Evolutionary conservation across 192 early-diverging fungal genomes (phyloP), one percentile per base, ranked within the genome.

Genomic region (Backusella tarrabulga): DNA sequence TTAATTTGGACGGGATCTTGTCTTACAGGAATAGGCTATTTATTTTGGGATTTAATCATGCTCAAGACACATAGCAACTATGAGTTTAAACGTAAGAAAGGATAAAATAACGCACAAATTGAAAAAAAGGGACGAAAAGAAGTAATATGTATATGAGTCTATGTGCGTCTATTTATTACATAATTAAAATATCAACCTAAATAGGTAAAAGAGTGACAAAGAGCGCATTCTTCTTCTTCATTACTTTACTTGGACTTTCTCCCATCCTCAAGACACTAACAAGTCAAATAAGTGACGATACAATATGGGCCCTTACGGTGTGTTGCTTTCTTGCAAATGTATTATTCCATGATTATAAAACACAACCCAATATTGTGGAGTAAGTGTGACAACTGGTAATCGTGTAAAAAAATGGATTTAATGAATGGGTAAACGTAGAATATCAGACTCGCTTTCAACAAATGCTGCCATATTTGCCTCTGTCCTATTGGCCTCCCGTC

Each of bases 381-480:
- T 90, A 86, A 77, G 60, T 85, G 35, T 69, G 40, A 46, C 2
- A 68, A 66, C 70, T 79, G n/a, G 50, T 78, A 79, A 81, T 70
- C 2, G 80, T 76, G n/a, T 82, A 77, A 71, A 81, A 72, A 83
- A 82, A 83, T 63, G 73, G 85, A n/a, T 73, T 26, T 63, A 63
- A 63, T 63, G 23, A 63, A 29, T 26, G 26, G 26, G 14, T 63
- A 63, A 63, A 63, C 11, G 38, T 75, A 91, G 94, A 72, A 96
- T 95, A 79, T 96, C 97, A 0, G 96, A 96, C 26, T 96, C 96
- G 3, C 85, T 98, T n/a, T 96, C 96, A n/a, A 93, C 97, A 34
- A 99, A 98, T 81, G 95, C 96, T 0, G 97, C 95, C 12, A 94
- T 98, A 50, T 97, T 97, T 81, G 97, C 96, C 0, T 95, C 95